A percentile compares a stretch with the other conserved stretches of the same genome.
phyloP scores from a whole-genome alignment of 1,284 basidiomycete genomes.

The Hypsizygus ulmarius region DNA sequence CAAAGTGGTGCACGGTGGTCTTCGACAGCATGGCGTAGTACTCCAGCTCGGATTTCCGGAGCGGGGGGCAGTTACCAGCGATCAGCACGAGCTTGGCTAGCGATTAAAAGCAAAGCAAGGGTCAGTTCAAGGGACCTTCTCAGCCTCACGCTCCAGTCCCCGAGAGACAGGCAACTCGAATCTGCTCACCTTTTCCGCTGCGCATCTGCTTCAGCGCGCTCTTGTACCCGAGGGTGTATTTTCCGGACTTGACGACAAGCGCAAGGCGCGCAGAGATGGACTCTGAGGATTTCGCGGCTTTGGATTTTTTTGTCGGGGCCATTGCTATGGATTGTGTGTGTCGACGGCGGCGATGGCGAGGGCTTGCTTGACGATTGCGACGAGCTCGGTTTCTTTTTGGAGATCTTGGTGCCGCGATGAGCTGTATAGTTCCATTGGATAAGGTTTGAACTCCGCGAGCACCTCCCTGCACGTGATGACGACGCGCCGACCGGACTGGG shows the following conservation, averaged over 20 bases:
- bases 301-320: constrained; percentile 94
- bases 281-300: constrained; percentile 88
- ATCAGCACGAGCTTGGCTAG: constrained; percentile 98
- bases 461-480: constrained; percentile 8
- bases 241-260: constrained; percentile 97
- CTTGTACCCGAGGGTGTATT: constrained; percentile 95
- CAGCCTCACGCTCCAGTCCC: constrained; percentile 96
- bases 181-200: constrained; percentile 92
- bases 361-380: constrained; percentile 22
- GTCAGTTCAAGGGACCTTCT: constrained; percentile 92
- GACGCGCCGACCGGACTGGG: constrained; percentile 5
- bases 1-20: constrained; percentile 95
- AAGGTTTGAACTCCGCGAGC: constrained; percentile 22
- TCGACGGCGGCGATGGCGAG: constrained; percentile 28
- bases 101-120: too few species aligned
- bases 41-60: constrained; percentile 99
- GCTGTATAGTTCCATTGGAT: constrained; percentile 28
- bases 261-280: constrained; percentile 94
- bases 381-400: constrained; percentile 9
- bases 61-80: constrained; percentile 98
- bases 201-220: constrained; percentile 98
- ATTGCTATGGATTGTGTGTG: constrained; percentile 44
- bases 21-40: constrained; percentile 99
- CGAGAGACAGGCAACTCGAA: constrained; percentile 46
- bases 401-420: constrained; percentile 1